Base-by-base conservation (phyloP, 306 rosid species). In the Carpinus viminea region DNA sequence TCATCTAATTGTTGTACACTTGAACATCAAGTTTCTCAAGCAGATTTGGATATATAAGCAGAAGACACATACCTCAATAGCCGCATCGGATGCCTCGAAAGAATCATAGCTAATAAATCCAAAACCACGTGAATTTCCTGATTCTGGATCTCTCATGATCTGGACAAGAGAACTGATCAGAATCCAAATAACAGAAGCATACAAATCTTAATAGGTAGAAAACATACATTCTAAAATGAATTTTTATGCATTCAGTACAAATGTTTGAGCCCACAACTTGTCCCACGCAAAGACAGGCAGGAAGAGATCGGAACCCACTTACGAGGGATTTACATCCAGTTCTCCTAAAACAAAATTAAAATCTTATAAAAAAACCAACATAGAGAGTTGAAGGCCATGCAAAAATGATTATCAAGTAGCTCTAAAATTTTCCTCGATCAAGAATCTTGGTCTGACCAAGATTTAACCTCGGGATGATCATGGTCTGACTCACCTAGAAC, bases 131-230 rank as follows among this genome's bases (percentile, higher is more conserved):
- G 99, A 93, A 78, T 93, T 96, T 73, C 99, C 99, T 0, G 99
- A 90, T 12, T 96, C 99, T 0, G 99, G 98, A 84, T 96, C 99
- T 84, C 99, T 93, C 99, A 96, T 96, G 68, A 96, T 96, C 99
- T 96, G 88, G 81, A 87, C 81, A 5, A 52, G n/a, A 70, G 56
- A 34, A 57, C 38, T n/a, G 48, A 78, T 86, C 79, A 85, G 79
- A 84, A 36, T 41, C 48, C 51, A 73, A 24, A n/a, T 56, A 12
- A 8, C 52, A 72, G 47, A 60, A 13, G 31, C 31, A 68, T 74
- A 24, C 16, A 12, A 26, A 38, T 56, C 60, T 38, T 11, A 70
- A 20, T 28, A n/a, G 26, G 28, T 68, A 38, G 72, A n/a, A 68
- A 17, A 38, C 72, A 66, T 18, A 41, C 48, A 36, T 66, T 41